Base-by-base conservation (phyloP, 768 basidiomycete species). In the Auriscalpium orientale region DNA sequence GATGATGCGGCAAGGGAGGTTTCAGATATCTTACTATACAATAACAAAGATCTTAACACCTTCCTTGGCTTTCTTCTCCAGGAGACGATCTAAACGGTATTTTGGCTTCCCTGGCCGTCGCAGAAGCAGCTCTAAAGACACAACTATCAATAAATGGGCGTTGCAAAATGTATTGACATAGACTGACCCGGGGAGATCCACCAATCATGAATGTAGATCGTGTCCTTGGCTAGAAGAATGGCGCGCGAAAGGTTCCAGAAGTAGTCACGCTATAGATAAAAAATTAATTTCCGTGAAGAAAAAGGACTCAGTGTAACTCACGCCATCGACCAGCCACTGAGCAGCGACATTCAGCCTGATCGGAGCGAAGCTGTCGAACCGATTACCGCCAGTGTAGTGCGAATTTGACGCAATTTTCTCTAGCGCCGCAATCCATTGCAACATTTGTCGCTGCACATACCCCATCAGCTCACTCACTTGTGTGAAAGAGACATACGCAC, bases 301-400 rank as follows among this genome's bases (percentile, higher is more conserved):
- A n/a, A 11, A 38, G 21, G 18, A 45, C 35, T 37, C 12, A 46
- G 46, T 4, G 57, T 9, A 76, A 76, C 89, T 66, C 59, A 95
- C 91, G 16, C 95, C 95, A 70, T 99, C 95, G 16, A 98, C 94
- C 2, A 99, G 83, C 95, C 95, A 99, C 64, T 98, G 95, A 5
- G 95, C 90, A 22, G 94, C 88, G 5, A 95, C 95, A 64, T 98
- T 95, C 63, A 89, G 71, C 35, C 95, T 80, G 53, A 98, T 87
- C 1, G 95, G 95, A 5, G 95, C 87, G 71, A 95, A 99, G 57
- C 91, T 94, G 57, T 85, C 89, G 67, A 97, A 98, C n/a, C 95
- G 76, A 68, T 98, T 93, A 37, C 75, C 76, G 15, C 84, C 79
- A 6, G 82, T 81, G 73, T 89, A 98, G 56, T 84, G 82, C n/a